Evolutionary conservation across 1,284 basidiomycete species (phyloP), one percentile per base, ranked within the genome.

Genomic region (Ceratobasidium sp.): DNA sequence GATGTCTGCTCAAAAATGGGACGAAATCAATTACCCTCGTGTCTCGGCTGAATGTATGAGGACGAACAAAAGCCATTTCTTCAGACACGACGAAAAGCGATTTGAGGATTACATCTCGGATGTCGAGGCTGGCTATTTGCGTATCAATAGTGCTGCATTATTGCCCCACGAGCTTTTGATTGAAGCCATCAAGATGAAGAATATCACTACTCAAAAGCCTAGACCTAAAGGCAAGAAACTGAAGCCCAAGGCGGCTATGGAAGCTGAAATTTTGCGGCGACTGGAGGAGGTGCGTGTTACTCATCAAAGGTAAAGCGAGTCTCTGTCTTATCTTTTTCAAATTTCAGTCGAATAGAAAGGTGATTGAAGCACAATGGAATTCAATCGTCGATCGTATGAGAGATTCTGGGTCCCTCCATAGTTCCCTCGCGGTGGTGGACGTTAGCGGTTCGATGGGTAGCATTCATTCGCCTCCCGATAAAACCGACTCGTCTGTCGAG

Each of bases 381-480:
- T 80, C 86, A 0, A 81, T 92, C 36, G 80, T 92, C 18, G 79
- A 82, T 14, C 82, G 83, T 5, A 79, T 91, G 6, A 80, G 82
- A 14, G 85, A 86, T 45, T 81, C 85, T 0, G 88, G 89, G 0
- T 78, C 80, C 9, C 76, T 92, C 43, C 84, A 88, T 0, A 90
- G 87, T 74, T 83, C 84, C 5, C 79, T 92, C 18, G 90, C 90
- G 0, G 77, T 92, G 10, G 91, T 89, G 77, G 91, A 92, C 76
- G 89, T 92, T 10, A 90, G 88, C 0, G 90, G 88, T 0, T 90
- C 88, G 0, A 92, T 92, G 90, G 88, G 88, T 0, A 48, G 34
- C 3, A 58, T 78, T 4, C 0, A 43, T 18, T 41, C 9, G 9
- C 18, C 43, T 4, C 61, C 55, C 14, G 9, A 2, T 16, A 23